These are phyloP conservation scores for Westerdykella aurantiaca DNA, from an alignment of 2,329 filamentous ascomycete species.

Conservation along the genomic window DNA sequence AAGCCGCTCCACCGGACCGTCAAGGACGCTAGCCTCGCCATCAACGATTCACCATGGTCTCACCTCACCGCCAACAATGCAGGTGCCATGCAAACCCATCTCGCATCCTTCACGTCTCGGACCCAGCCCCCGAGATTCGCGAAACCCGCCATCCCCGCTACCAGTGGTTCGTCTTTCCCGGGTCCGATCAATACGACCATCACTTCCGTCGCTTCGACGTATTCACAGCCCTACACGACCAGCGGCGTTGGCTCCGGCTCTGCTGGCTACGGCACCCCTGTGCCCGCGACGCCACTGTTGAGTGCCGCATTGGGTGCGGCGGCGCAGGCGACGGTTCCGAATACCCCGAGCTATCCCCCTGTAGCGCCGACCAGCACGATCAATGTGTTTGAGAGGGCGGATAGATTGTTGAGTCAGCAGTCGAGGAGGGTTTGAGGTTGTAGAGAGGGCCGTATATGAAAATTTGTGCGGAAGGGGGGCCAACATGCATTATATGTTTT, in stretches of 20 bases:
- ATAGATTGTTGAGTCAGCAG: constrained; percentile 28
- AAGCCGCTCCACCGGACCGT: constrained; percentile 76
- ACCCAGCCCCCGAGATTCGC: constrained; percentile 29
- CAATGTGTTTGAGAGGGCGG: constrained; percentile 34
- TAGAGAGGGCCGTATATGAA: neutral
- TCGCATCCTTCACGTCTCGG: constrained; percentile 33
- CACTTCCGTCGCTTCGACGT: constrained; percentile 23
- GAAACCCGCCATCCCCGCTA: constrained; percentile 20
- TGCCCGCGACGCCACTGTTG: constrained; percentile 77
- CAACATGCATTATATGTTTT: neutral
- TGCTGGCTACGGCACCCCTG: constrained; percentile 47
- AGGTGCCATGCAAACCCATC: constrained; percentile 22
- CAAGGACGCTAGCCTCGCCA: constrained; percentile 71
- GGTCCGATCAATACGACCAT: constrained; percentile 35
- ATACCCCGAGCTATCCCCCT: constrained; percentile 36
- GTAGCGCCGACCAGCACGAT: constrained; percentile 13
- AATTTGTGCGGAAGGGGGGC: neutral
- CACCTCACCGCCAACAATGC: constrained; percentile 43
- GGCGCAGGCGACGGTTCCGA: constrained; percentile 81
- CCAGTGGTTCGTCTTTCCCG: constrained; percentile 25
- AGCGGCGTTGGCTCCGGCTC: constrained; percentile 25
- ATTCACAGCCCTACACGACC: constrained; percentile 24
- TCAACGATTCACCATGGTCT: constrained; percentile 61
- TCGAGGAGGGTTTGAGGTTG: constrained; percentile 22
- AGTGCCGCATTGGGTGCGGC: constrained; percentile 85